Base-by-base conservation (phyloP, 495 filamentous ascomycete species). In the Astrothelium subdiscretum region DNA sequence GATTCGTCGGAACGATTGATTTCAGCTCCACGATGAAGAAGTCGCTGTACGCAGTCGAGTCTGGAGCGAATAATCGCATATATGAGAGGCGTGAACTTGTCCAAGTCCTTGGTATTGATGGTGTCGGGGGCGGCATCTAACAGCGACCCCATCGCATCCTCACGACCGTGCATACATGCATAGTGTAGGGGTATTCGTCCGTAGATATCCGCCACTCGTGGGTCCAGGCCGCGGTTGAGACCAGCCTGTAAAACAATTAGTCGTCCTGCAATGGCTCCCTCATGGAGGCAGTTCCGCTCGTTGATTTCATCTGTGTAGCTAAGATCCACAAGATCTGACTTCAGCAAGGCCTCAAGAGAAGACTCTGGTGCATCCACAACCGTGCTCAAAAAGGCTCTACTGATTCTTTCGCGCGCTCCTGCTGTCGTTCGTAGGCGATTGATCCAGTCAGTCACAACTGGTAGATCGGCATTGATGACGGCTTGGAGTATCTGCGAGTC, bases 261-360 rank as follows among this genome's bases (percentile, higher is more conserved):
- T 65, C 89, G 88, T 6, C 90, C 91, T 59, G 91, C 92, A 18
- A 97, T 96, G 10, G 91, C 85, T 4, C 94, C 91, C 74, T 97
- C 92, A 64, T 98, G 94, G 42, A 98, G 79, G 69, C 91, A 95
- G 69, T 96, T 97, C 35, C 94, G 81, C 69, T 96, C 91, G 70
- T 97, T 98, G 69, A 98, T 97, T 68, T 97, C 92, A 69, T 98
- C 95, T 66, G 92, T 88, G 0, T 87, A 89, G 63, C 88, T 87
- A 11, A 97, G 79, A 71, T 97, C 86, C 44, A 98, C 88, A 58
- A 95, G 71, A 0, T 85, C 83, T 11, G 91, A 94, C 57, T 87
- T 83, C 18, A 97, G 76, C 24, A 98, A 80, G 8, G 89, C 76
- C 31, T 81, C 79, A 32, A 97, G 79, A 20, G 91, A 84, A 5